Evolutionary conservation across 2,329 filamentous ascomycete species (phyloP).

Genomic region (Verticillium isaacii): DNA sequence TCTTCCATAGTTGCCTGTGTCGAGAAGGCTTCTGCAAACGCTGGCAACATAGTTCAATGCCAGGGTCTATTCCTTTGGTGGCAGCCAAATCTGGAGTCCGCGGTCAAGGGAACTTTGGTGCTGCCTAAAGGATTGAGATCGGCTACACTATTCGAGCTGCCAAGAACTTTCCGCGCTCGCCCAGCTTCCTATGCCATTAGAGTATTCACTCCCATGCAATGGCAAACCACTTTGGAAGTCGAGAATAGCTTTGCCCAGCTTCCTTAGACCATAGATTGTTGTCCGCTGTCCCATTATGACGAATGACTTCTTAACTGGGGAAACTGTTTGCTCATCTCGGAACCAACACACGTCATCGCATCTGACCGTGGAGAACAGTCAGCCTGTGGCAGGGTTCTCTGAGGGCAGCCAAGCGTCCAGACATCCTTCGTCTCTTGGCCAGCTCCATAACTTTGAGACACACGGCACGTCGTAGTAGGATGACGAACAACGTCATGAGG

Average conservation of each 20-base stretch:
- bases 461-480: neutral
- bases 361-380: neutral
- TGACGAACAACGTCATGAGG: too few relatives aligned
- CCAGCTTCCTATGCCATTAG: neutral
- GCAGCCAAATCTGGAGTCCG: neutral
- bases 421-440: neutral
- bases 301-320: neutral
- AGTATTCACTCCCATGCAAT: neutral
- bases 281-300: neutral
- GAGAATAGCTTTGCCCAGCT: neutral
- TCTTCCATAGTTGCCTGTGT: neutral
- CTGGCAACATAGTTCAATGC: neutral
- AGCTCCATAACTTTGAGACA: neutral
- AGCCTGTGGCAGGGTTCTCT: neutral
- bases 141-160: neutral
- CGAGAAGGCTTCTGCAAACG: neutral
- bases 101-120: neutral
- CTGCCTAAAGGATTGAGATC: neutral
- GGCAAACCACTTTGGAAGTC: neutral
- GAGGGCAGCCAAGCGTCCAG: neutral
- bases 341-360: neutral
- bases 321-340: neutral
- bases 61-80: neutral
- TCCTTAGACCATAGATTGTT: neutral
- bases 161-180: neutral